These are phyloP conservation scores for Phytophthora podocarpi DNA, from an alignment of 352 stramenopile species.

Conservation along the genomic window DNA sequence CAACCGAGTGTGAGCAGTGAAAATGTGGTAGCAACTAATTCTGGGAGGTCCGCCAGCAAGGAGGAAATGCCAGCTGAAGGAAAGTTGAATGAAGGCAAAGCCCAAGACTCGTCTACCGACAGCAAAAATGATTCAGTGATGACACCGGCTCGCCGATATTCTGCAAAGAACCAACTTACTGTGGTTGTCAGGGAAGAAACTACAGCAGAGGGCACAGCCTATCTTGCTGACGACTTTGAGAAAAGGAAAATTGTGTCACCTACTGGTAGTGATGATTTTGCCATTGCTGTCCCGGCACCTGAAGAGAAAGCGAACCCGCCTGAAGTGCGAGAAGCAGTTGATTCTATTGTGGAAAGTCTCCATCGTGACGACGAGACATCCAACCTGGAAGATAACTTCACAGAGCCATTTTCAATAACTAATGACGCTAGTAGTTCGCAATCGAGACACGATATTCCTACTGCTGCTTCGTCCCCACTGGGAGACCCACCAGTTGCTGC, in stretches of 20 bases:
- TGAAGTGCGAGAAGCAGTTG: slow-evolving; percentile 7
- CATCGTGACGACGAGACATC: slow-evolving; percentile 1
- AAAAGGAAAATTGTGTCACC: not conserved
- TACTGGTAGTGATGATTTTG: not conserved
- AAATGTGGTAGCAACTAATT: not conserved
- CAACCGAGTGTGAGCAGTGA: slow-evolving; percentile 3
- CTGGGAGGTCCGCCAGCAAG: not conserved
- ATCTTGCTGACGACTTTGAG: not conserved
- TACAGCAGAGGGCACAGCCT: not conserved
- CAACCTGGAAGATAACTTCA: not conserved
- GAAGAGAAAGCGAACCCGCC: not conserved
- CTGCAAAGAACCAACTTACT: slow-evolving; percentile 32
- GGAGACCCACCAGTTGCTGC: not conserved
- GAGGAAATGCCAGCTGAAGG: not conserved
- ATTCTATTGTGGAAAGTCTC: slow-evolving; percentile 5
- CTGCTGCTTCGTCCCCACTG: not conserved
- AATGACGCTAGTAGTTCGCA: not conserved
- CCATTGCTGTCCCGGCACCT: not conserved
- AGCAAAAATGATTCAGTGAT: not conserved
- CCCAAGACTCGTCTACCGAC: not conserved
- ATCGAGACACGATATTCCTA: not conserved
- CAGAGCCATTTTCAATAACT: not conserved
- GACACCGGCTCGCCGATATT: slow-evolving; percentile 22
- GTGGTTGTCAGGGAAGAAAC: slow-evolving; percentile 24
- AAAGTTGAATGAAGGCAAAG: not conserved